Evolutionary conservation across 2,329 filamentous ascomycete species (phyloP).

Genomic region (Paraphaeosphaeria minitans): DNA sequence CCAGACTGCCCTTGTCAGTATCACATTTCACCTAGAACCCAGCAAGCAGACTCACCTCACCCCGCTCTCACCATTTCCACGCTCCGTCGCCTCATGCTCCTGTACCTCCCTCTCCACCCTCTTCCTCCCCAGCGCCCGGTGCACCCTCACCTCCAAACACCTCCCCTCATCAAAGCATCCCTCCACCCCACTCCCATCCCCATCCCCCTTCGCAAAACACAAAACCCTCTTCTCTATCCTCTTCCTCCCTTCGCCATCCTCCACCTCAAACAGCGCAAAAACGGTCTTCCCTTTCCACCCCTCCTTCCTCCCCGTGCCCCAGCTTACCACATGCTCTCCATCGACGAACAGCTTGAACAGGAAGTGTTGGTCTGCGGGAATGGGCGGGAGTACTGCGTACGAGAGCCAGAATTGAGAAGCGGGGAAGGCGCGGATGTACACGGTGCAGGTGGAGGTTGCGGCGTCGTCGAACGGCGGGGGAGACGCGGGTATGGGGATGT

Average conservation of each 20-base stretch:
- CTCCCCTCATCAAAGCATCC: slow-evolving; percentile 31
- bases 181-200: slow-evolving; percentile 15
- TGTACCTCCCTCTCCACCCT: slow-evolving; percentile 40
- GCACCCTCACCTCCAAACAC: slow-evolving; percentile 50
- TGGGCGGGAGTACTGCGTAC: slow-evolving; percentile 42
- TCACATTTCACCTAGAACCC: background rate
- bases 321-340: slow-evolving; percentile 48
- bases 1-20: slow-evolving; percentile 37
- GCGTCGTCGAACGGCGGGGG: slow-evolving; percentile 26
- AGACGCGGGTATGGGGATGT: slow-evolving; percentile 5
- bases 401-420: slow-evolving; percentile 52
- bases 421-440: slow-evolving; percentile 44
- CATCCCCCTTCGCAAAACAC: slow-evolving; percentile 40
- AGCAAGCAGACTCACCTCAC: slow-evolving; percentile 35
- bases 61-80: slow-evolving; percentile 23
- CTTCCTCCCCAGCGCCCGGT: slow-evolving; percentile 48
- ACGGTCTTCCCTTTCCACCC: slow-evolving; percentile 52
- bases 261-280: slow-evolving; percentile 50
- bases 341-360: slow-evolving; percentile 56
- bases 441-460: slow-evolving; percentile 36
- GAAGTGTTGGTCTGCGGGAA: slow-evolving; percentile 42
- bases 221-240: slow-evolving; percentile 50
- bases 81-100: slow-evolving; percentile 28
- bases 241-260: slow-evolving; percentile 33
- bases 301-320: slow-evolving; percentile 51